These are phyloP conservation scores for Choanephora cucurbitarum DNA, from an alignment of 371 early-diverging fungal genomes.

Conservation along the genomic window DNA sequence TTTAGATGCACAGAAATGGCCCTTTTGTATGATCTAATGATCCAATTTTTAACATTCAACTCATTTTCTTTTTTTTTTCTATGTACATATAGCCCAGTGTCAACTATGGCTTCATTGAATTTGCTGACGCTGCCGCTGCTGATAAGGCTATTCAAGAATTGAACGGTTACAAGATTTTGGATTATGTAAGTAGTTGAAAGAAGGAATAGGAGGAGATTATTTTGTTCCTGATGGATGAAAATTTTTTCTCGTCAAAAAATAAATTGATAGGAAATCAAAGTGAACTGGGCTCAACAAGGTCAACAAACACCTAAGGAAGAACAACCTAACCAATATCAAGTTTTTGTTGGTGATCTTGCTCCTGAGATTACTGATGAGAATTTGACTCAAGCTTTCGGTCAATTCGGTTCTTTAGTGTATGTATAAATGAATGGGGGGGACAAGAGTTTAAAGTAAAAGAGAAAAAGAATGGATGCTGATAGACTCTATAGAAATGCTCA, in stretches of 20 bases:
- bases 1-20: conserved; percentile 26
- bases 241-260: not conserved
- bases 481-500: conserved; percentile 51
- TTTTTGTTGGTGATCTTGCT: conserved; percentile 86
- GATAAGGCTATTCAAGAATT: conserved; percentile 74
- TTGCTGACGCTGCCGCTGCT: conserved; percentile 72
- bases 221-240: not conserved
- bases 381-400: conserved; percentile 66
- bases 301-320: conserved; percentile 51
- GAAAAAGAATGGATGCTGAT: conserved; percentile 6
- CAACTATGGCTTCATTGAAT: conserved; percentile 93
- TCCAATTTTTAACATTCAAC: not conserved
- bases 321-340: conserved; percentile 70
- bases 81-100: conserved; percentile 41
- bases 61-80: too few species aligned
- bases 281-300: conserved; percentile 51
- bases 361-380: conserved; percentile 83
- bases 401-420: conserved; percentile 64
- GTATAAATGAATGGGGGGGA: conserved; percentile 66
- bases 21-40: conserved; percentile 14
- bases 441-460: too few species aligned
- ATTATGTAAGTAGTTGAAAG: conserved; percentile 39
- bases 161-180: conserved; percentile 74
- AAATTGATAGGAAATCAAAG: conserved; percentile 47
- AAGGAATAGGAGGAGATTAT: too few species aligned